Base-by-base conservation (phyloP, 2,329 filamentous ascomycete species). In the Fusarium stilboides region DNA sequence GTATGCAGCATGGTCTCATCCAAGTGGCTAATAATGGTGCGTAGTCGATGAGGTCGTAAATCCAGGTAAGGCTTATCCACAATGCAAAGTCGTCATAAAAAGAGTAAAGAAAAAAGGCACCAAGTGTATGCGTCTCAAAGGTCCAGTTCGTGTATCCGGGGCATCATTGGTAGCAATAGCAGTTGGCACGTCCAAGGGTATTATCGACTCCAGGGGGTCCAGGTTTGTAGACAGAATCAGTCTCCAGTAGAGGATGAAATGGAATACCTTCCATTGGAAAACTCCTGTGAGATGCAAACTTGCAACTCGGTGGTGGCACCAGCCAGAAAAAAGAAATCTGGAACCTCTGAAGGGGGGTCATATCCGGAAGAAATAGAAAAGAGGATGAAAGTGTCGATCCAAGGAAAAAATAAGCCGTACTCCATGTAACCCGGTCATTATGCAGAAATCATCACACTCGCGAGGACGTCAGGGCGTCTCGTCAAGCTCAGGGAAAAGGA, bases 1-100 rank as follows among this genome's bases (percentile, higher is more conserved):
- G 73, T 74, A 75, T 78, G 75, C 75, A 75, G 70, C 76, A 75
- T 78, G 57, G 72, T 69, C 65, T 79, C 77, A 77, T 79, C 76
- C 73, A 64, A 64, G 58, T 67, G 72, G 72, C 60, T 73, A 69
- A 68, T 62, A 70, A 64, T 43, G 57, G 44, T 67, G 66, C 57
- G 53, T 57, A 70, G 73, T 77, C 70, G 75, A 71, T 61, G 66
- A 56, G 59, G 59, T 75, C 72, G 67, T 72, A 37, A 68, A 71
- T 68, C 70, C 68, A 65, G 49, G 56, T 44, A 64, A 64, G 75
- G 71, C 55, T 72, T 63, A 75, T 73, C 68, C 73, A 68, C 53
- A 75, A 74, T 71, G 72, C 67, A 71, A 68, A 45, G 69, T 75
- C 71, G 73, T 74, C 51, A 70, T 64, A 65, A 74, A 63, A 67